Percentiles rank a stretch among this genome's conserved stretches.
phyloP scores from a whole-genome alignment of 2,329 filamentous ascomycete genomes.

The Biscogniauxia marginata region DNA sequence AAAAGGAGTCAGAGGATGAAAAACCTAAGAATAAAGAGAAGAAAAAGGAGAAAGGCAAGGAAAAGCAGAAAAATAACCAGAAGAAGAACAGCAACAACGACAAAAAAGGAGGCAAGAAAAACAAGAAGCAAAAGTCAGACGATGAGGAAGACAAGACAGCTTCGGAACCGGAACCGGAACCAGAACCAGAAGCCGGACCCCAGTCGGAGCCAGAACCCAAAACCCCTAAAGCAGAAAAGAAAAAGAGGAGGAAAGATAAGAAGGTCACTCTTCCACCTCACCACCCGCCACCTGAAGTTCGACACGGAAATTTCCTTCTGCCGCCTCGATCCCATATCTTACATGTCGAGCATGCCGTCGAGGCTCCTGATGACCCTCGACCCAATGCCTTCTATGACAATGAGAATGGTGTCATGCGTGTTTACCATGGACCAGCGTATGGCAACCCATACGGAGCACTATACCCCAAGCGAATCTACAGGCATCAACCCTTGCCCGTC shows the following conservation, averaged over 20 bases:
- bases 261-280: conserved; percentile 5
- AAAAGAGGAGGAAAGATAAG: conserved; percentile 5
- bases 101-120: conserved; percentile 4
- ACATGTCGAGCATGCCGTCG: conserved; percentile 55
- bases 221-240: conserved; percentile 1
- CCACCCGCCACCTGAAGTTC: conserved; percentile 28
- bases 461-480: conserved; percentile 42
- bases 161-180: neutral
- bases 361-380: conserved; percentile 50
- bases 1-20: conserved; percentile 5
- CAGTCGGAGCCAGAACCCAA: neutral
- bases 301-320: conserved; percentile 45
- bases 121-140: conserved; percentile 22
- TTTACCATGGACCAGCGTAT: conserved; percentile 58
- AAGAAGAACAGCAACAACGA: conserved; percentile 3
- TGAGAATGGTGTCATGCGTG: conserved; percentile 50
- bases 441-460: conserved; percentile 48
- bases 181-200: neutral
- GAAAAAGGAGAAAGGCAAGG: conserved; percentile 7
- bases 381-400: conserved; percentile 60
- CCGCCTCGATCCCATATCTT: conserved; percentile 49
- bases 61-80: conserved; percentile 8
- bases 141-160: conserved; percentile 1
- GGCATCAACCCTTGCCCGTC: conserved; percentile 35
- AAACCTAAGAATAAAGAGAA: conserved; percentile 5